A percentile compares a stretch with the other conserved stretches of the same genome.
These are phyloP conservation scores for Gracilariopsis chorda DNA, from an alignment of 23 red algal genomes.

Conservation along the genomic window DNA sequence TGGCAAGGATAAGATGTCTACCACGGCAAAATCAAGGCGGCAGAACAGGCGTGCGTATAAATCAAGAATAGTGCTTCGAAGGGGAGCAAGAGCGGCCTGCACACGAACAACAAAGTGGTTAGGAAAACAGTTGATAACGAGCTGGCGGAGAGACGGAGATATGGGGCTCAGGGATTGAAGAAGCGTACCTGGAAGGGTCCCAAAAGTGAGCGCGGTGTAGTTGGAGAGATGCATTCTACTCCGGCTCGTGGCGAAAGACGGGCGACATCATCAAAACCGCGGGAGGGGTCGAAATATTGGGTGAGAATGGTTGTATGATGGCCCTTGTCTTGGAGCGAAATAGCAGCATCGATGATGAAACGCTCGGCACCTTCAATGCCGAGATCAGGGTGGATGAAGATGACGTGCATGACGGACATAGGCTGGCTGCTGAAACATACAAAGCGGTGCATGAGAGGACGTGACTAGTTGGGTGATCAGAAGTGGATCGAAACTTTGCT, in stretches of 20 bases:
- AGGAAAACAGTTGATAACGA: not conserved
- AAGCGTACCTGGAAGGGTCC: conserved; percentile 30
- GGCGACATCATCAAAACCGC: conserved; percentile 77
- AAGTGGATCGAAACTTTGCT: no score
- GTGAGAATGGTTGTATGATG: conserved; percentile 74
- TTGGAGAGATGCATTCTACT: not conserved
- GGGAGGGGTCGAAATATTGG: conserved; percentile 54
- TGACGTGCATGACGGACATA: conserved; percentile 68
- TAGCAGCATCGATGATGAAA: conserved; percentile 84
- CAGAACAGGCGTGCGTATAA: conserved; percentile 57
- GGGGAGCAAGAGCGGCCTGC: conserved; percentile 63
- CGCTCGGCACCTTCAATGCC: conserved; percentile 97
- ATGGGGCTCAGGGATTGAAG: no score
- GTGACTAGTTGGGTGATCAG: no score
- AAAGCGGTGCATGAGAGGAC: no score
- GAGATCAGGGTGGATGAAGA: conserved; percentile 97
- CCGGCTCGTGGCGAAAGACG: not conserved
- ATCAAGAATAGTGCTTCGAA: conserved; percentile 66
- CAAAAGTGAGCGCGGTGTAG: conserved; percentile 50
- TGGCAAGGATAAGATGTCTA: conserved; percentile 86
- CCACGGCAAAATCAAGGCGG: conserved; percentile 53
- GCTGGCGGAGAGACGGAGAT: no score
- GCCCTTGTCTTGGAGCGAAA: conserved; percentile 47
- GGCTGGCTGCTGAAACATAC: no score
- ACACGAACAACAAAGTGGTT: not conserved